phyloP scores from a whole-genome alignment of 2,329 filamentous ascomycete genomes.

The Bipolaris cookei region DNA sequence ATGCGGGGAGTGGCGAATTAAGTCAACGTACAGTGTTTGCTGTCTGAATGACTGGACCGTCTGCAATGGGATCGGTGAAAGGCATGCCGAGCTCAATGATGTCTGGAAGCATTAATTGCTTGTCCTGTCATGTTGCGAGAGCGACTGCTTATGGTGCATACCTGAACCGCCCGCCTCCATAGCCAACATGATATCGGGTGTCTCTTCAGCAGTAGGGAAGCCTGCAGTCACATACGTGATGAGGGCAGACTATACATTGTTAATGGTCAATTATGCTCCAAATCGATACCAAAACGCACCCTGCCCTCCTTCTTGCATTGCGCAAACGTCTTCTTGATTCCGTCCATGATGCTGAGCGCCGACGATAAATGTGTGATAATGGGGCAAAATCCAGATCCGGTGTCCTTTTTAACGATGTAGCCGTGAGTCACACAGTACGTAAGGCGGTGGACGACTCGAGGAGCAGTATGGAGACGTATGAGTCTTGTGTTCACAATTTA shows the following conservation, averaged over 20 bases:
- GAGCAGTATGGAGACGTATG: constrained; percentile 17
- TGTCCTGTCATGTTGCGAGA: not conserved
- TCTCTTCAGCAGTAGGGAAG: constrained; percentile 82
- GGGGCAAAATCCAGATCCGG: not conserved
- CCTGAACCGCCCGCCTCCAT: constrained; percentile 93
- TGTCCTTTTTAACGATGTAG: constrained; percentile 14
- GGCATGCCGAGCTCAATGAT: constrained; percentile 95
- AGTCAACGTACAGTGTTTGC: constrained; percentile 75
- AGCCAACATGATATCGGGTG: constrained; percentile 80
- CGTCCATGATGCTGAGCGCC: constrained; percentile 49
- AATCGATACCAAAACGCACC: constrained; percentile 29
- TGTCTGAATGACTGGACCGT: constrained; percentile 95
- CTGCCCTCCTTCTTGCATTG: constrained; percentile 59
- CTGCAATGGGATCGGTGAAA: constrained; percentile 97
- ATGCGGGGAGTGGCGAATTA: constrained; percentile 28
- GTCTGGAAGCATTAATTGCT: constrained; percentile 61
- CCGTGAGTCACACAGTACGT: constrained; percentile 25
- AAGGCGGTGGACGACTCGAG: constrained; percentile 9
- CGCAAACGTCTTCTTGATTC: constrained; percentile 58
- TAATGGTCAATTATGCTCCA: constrained; percentile 6
- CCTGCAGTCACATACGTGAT: constrained; percentile 97
- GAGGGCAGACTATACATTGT: constrained; percentile 70
- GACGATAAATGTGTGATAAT: not conserved
- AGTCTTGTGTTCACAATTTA: constrained; percentile 31
- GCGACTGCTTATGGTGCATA: constrained; percentile 51